phyloP scores from a whole-genome alignment of 352 stramenopile genomes.

The Thalassiosira hispida region DNA sequence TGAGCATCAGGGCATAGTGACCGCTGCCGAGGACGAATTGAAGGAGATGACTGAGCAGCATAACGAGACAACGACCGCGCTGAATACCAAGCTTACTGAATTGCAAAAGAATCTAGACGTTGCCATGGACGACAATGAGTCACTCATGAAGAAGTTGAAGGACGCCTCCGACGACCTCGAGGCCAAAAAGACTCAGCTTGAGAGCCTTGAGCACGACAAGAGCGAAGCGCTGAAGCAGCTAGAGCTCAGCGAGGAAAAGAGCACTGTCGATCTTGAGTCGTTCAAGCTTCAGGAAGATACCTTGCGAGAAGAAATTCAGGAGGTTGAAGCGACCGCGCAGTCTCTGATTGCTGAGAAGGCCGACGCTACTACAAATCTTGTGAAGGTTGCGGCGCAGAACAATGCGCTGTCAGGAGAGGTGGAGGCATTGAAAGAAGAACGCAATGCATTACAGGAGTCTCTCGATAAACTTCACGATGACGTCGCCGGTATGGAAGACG shows the following conservation, averaged over 20 bases:
- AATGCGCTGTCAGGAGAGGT: conserved; percentile 9
- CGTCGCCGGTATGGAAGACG: conserved; percentile 33
- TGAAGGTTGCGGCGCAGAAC: conserved; percentile 22
- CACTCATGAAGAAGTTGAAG: conserved; percentile 49
- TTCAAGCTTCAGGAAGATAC: conserved; percentile 35
- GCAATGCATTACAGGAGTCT: conserved; percentile 18
- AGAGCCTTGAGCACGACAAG: conserved; percentile 34
- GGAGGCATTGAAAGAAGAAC: conserved; percentile 22
- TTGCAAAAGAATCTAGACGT: conserved; percentile 14
- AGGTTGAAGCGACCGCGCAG: conserved; percentile 18
- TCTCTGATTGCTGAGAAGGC: conserved; percentile 33
- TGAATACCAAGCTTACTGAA: conserved; percentile 30
- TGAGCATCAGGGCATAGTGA: conserved; percentile 18
- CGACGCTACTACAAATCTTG: conserved; percentile 16
- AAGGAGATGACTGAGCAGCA: conserved; percentile 15
- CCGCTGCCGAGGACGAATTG: conserved; percentile 14
- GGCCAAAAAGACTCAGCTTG: conserved; percentile 16
- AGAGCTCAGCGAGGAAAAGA: conserved; percentile 9
- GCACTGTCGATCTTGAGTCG: conserved; percentile 14
- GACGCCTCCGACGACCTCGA: conserved; percentile 29
- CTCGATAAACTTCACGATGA: conserved; percentile 16
- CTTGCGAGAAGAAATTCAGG: conserved; percentile 18
- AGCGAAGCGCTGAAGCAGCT: conserved; percentile 28
- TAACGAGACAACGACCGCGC: conserved; percentile 1
- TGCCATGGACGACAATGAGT: conserved; percentile 32